These are phyloP conservation scores for Yamadazyma kanchanaburiensis DNA, from an alignment of 1,139 yeast genomes.

Conservation along the genomic window DNA sequence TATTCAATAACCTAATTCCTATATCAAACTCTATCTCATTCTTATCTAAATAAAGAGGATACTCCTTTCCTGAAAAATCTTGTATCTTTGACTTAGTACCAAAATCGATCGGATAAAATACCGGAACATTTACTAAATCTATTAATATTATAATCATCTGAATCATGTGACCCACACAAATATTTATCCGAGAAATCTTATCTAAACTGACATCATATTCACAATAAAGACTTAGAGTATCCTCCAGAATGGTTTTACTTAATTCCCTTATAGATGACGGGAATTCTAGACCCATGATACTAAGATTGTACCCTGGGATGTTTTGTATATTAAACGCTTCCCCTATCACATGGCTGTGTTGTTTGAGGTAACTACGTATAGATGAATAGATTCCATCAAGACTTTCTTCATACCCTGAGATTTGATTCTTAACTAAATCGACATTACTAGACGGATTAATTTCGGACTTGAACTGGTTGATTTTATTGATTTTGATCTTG, in stretches of 20 bases:
- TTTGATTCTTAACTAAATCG: conserved; percentile 27
- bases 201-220: too few species aligned
- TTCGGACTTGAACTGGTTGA: conserved; percentile 15
- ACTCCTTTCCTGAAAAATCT: conserved; percentile 20
- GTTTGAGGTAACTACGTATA: conserved; percentile 15
- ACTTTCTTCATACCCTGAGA: conserved; percentile 25
- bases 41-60: conserved; percentile 26
- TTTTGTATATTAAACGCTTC: too few species aligned
- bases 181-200: conserved; percentile 31
- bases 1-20: conserved; percentile 31
- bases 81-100: conserved; percentile 24
- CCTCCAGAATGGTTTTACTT: too few species aligned
- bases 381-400: conserved; percentile 20
- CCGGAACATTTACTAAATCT: conserved; percentile 20
- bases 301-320: conserved; percentile 24
- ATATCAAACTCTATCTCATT: conserved; percentile 33
- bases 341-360: too few species aligned
- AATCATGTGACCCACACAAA: conserved; percentile 29
- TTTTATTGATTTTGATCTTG: conserved; percentile 23
- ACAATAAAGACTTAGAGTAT: too few species aligned
- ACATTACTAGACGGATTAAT: conserved; percentile 19
- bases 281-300: conserved; percentile 35
- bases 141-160: conserved; percentile 25
- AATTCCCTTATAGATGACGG: conserved; percentile 34
- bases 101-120: conserved; percentile 26